These are phyloP conservation scores for Rhodotorula graminis DNA, from an alignment of 768 basidiomycete genomes.

Conservation along the genomic window DNA sequence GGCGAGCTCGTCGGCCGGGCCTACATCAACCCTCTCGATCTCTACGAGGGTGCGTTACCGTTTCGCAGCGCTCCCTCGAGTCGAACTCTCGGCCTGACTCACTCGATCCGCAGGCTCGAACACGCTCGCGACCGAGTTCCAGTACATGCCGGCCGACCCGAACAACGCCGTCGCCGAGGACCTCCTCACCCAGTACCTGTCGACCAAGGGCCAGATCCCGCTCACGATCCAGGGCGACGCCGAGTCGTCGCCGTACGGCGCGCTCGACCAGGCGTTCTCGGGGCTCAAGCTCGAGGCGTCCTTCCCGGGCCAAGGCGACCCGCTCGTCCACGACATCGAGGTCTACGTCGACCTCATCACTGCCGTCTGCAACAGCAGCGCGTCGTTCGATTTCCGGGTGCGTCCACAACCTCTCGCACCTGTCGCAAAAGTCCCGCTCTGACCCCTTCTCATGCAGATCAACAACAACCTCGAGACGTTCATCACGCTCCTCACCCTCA, in stretches of 20 bases:
- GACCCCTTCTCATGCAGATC: constrained; percentile 51
- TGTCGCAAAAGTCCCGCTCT: constrained; percentile 40
- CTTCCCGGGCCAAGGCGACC: constrained; percentile 21
- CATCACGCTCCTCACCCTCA: constrained; percentile 59
- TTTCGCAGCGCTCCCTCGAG: no score
- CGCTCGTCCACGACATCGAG: constrained; percentile 53
- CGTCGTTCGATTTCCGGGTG: constrained; percentile 17
- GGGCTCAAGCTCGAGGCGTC: constrained; percentile 54
- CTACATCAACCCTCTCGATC: constrained; percentile 52
- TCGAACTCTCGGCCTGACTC: no score
- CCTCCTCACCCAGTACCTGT: constrained; percentile 54
- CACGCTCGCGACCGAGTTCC: constrained; percentile 58
- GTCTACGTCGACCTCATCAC: constrained; percentile 58
- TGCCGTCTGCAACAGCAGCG: constrained; percentile 14
- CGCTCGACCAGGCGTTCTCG: constrained; percentile 57
- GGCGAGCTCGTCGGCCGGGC: constrained; percentile 47
- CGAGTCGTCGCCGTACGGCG: constrained; percentile 60
- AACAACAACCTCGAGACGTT: constrained; percentile 54
- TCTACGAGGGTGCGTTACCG: constrained; percentile 41
- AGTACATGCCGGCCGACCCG: constrained; percentile 59
- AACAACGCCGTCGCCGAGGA: constrained; percentile 62
- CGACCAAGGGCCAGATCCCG: constrained; percentile 49
- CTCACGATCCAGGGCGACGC: constrained; percentile 54
- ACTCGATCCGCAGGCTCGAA: constrained; percentile 49
- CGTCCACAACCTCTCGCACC: not conserved